These are phyloP conservation scores for Isoetes engelmannii DNA, from an alignment of 83 land plant species.

Conservation along the genomic window DNA sequence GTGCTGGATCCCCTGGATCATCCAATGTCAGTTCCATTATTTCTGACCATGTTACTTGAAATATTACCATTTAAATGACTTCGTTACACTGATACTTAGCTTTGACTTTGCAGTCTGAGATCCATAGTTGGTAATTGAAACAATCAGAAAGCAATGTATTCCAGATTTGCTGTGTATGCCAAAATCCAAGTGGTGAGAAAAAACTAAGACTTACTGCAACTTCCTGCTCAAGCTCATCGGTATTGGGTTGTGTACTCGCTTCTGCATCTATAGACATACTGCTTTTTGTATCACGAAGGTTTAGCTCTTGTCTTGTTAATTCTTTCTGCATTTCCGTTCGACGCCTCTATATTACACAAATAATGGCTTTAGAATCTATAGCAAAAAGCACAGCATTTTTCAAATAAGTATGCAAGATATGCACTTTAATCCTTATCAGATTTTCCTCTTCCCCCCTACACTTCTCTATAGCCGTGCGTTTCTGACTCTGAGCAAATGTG, in stretches of 20 bases:
- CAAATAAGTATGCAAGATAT: background rate
- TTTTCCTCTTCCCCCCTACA: too few species aligned
- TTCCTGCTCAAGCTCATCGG: constrained; percentile 73
- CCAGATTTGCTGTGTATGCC: too few species aligned
- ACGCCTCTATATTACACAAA: constrained; percentile 9
- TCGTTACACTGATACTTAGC: too few species aligned
- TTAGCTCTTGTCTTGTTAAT: constrained; percentile 23
- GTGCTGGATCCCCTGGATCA: too few species aligned
- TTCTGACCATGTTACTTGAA: too few species aligned
- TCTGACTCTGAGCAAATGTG: constrained; percentile 28
- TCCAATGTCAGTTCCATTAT: too few species aligned
- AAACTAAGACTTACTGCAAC: constrained; percentile 37
- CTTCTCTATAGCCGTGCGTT: constrained; percentile 19
- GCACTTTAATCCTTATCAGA: background rate
- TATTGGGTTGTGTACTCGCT: constrained; percentile 36
- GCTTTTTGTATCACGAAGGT: constrained; percentile 49
- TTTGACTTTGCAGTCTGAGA: too few species aligned
- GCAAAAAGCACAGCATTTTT: background rate
- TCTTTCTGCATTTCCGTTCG: constrained; percentile 10
- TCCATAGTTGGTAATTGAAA: too few species aligned
- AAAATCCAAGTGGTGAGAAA: too few species aligned
- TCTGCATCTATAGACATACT: constrained; percentile 42
- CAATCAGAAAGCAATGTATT: too few species aligned
- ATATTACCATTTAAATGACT: too few species aligned
- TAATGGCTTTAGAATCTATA: background rate